A percentile compares a stretch with the other conserved stretches of the same genome.
Evolutionary conservation across 768 basidiomycete species (phyloP).

Genomic region (Auriculariales sp.): DNA sequence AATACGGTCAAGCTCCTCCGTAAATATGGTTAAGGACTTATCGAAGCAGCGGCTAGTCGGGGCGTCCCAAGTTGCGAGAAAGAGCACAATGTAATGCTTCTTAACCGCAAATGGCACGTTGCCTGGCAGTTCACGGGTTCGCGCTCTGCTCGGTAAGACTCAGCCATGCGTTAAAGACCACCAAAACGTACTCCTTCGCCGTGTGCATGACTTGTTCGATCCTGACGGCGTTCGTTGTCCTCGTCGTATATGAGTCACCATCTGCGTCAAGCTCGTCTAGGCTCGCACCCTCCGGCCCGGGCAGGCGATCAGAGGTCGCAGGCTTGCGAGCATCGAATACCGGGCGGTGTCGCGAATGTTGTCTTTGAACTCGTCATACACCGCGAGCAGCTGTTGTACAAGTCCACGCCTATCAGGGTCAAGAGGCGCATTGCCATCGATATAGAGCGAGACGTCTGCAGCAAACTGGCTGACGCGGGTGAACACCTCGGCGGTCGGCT

Average conservation of each 20-base stretch:
- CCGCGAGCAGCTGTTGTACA: background rate
- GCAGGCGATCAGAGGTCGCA: too few relatives aligned
- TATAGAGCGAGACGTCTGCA: background rate
- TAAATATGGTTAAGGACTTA: conserved; percentile 21
- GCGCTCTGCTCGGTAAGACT: conserved; percentile 28
- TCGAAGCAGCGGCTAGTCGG: conserved; percentile 35
- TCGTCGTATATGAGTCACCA: background rate
- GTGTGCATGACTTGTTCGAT: background rate
- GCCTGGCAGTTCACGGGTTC: conserved; percentile 56
- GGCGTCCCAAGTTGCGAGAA: conserved; percentile 31
- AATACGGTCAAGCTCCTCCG: conserved; percentile 24
- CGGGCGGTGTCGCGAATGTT: background rate
- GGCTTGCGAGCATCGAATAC: background rate
- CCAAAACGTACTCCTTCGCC: background rate
- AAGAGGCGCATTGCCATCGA: background rate
- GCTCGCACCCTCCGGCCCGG: background rate
- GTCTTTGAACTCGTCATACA: background rate
- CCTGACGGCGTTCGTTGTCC: background rate
- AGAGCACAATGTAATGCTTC: conserved; percentile 27
- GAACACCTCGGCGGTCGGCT: background rate
- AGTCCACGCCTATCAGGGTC: background rate
- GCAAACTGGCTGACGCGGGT: background rate
- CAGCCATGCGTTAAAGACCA: background rate
- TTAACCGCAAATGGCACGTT: conserved; percentile 48
- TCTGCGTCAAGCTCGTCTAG: background rate